Percentiles rank a stretch among this genome's conserved stretches.
Conservation (phyloP, 495 filamentous ascomycete genomes). For the Aspergillus asperescens region DNA sequence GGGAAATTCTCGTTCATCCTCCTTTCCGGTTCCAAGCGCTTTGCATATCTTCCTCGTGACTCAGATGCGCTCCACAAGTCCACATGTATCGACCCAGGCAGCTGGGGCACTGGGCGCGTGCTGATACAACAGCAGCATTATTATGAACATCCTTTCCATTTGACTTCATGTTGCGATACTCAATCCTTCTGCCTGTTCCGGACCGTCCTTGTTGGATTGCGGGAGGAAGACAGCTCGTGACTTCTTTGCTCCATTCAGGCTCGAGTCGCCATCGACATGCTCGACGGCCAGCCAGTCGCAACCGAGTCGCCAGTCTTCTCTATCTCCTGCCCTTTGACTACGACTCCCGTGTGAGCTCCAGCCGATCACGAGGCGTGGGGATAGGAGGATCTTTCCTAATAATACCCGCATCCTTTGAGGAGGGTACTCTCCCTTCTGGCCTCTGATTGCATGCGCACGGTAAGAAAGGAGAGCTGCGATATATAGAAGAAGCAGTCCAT, state of each 20-base stretch:
- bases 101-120: slow-evolving; percentile 1
- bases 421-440: too few species aligned
- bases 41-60: slow-evolving; percentile 2
- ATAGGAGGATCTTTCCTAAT: background rate
- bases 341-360: slow-evolving; percentile 5
- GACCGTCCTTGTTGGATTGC: background rate
- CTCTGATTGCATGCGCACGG: slow-evolving; percentile 3
- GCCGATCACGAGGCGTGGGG: slow-evolving; percentile 9
- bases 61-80: slow-evolving; percentile 1
- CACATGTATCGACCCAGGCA: slow-evolving; percentile 5
- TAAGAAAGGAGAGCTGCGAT: slow-evolving; percentile 9
- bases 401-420: too few species aligned
- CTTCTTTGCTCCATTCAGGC: background rate
- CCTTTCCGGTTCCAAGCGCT: slow-evolving; percentile 2
- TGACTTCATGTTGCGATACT: slow-evolving; percentile 1
- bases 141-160: background rate
- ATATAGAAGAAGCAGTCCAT: slow-evolving; percentile 12
- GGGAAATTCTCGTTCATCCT: background rate
- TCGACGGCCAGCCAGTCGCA: slow-evolving; percentile 10
- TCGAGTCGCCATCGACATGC: background rate
- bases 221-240: background rate
- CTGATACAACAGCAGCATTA: background rate
- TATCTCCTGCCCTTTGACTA: slow-evolving; percentile 3
- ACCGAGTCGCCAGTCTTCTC: slow-evolving; percentile 4
- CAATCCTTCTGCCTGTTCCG: slow-evolving; percentile 3